Conservation (phyloP, 2,329 filamentous ascomycete species). For the Lizonia empirigonia region DNA sequence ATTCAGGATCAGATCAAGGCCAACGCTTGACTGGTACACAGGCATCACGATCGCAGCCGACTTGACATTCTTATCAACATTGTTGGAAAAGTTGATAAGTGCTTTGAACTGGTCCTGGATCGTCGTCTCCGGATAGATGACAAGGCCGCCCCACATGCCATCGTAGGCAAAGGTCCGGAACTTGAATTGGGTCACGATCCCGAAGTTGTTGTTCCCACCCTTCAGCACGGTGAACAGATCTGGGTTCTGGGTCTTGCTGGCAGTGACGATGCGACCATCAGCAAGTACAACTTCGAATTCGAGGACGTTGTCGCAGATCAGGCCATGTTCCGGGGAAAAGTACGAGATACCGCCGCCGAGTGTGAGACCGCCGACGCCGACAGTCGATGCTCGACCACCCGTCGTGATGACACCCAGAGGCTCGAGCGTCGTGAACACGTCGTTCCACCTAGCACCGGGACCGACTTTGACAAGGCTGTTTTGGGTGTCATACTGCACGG, state of each 20-base stretch:
- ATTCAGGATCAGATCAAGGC: constrained; percentile 24
- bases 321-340: constrained; percentile 35
- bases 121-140: constrained; percentile 23
- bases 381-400: constrained; percentile 32
- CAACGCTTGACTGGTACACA: constrained; percentile 21
- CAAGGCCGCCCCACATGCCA: constrained; percentile 46
- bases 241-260: constrained; percentile 22
- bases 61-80: constrained; percentile 24
- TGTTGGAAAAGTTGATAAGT: constrained; percentile 28
- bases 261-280: constrained; percentile 34
- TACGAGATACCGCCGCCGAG: constrained; percentile 40
- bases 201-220: constrained; percentile 45
- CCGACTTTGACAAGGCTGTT: constrained; percentile 28
- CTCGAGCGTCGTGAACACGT: constrained; percentile 34
- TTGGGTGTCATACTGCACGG: constrained; percentile 22
- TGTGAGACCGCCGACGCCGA: constrained; percentile 36
- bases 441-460: constrained; percentile 33
- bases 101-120: constrained; percentile 32
- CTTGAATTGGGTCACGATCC: constrained; percentile 40
- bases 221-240: constrained; percentile 43
- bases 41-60: constrained; percentile 29
- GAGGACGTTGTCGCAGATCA: constrained; percentile 40
- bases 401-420: constrained; percentile 27
- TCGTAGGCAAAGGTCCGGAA: constrained; percentile 31
- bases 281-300: constrained; percentile 44